Evolutionary conservation across 768 basidiomycete genomes (phyloP), one percentile per base, ranked within the genome.

Genomic region (Auricularia sp.): DNA sequence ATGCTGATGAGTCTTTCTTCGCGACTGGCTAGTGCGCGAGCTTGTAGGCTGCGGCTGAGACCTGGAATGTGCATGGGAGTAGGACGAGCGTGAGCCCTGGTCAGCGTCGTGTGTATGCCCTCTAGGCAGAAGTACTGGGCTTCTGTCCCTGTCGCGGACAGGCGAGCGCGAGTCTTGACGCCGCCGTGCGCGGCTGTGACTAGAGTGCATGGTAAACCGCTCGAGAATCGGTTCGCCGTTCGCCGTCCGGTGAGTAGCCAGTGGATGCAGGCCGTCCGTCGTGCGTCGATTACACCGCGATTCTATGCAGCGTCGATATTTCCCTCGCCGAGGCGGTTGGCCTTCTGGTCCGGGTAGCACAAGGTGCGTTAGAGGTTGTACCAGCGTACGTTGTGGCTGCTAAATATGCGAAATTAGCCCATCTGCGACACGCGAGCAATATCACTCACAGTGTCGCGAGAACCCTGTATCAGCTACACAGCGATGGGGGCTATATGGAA

Each of bases 1-100:
- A 29, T 64, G 58, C 11, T 47, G 58, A n/a, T 14, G 39, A 54
- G 56, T 35, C 63, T 64, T 58, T 42, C 54, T 59, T 12, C 29
- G 34, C 56, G 56, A 12, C 23, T 59, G 56, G 14, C 14, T 14
- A 10, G 12, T 6, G 56, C 29, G 56, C 56, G 56, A 23, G 29
- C 56, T 59, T 29, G 23, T 10, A 10, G 56, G 23, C 29, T 59
- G 56, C 29, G 56, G 56, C 29, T 59, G 56, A 23, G 14, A 12
- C 23, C 23, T 35, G 16, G 56, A 59, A 23, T 51, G 14, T 23
- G 53, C 53, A 54, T n/a, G 53, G 18, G 56, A 33, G 56, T 59
- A 59, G 8, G 56, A 59, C 29, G 47, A 16, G 18, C 47, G 47
- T 18, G 18, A 16, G 14, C 18, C 6, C 47, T 10, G 10, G 47